phyloP scores from a whole-genome alignment of 345 rosid genomes.

The Eucalyptus melliodora region DNA sequence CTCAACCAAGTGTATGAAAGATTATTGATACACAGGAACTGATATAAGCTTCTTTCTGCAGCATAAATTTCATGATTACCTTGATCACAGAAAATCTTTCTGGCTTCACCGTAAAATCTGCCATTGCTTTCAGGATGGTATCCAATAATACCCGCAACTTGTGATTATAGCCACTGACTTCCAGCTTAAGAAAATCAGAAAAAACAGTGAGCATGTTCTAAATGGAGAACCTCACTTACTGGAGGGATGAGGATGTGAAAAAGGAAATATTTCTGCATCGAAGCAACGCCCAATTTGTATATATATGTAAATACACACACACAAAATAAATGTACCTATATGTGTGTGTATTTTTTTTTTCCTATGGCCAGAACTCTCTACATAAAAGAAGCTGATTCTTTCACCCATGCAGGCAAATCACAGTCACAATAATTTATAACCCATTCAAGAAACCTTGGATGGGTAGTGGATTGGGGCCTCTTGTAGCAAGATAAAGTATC shows the following conservation, averaged over 20 bases:
- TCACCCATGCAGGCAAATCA: neutral
- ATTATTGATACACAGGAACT: neutral
- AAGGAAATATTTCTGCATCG: neutral
- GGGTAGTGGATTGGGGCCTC: neutral
- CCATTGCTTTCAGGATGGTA: slow-evolving; percentile 43
- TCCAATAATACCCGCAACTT: slow-evolving; percentile 68
- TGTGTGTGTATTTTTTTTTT: neutral
- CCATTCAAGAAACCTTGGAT: neutral
- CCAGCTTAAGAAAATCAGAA: neutral
- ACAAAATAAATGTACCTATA: neutral
- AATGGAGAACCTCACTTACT: neutral
- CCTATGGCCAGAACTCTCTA: neutral
- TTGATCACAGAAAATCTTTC: slow-evolving; percentile 78
- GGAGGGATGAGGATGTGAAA: neutral
- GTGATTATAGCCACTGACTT: slow-evolving; percentile 70
- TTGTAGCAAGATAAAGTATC: neutral
- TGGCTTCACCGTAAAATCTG: slow-evolving; percentile 58
- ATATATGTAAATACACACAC: neutral
- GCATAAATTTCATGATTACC: slow-evolving; percentile 20
- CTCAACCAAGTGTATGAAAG: neutral
- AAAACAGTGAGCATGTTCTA: neutral
- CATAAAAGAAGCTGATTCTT: neutral
- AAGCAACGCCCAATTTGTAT: neutral
- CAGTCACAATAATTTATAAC: neutral
- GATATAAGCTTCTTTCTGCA: neutral